Evolutionary conservation across 352 stramenopile species (phyloP).

Genomic region (Pelagophyceae sp.): DNA sequence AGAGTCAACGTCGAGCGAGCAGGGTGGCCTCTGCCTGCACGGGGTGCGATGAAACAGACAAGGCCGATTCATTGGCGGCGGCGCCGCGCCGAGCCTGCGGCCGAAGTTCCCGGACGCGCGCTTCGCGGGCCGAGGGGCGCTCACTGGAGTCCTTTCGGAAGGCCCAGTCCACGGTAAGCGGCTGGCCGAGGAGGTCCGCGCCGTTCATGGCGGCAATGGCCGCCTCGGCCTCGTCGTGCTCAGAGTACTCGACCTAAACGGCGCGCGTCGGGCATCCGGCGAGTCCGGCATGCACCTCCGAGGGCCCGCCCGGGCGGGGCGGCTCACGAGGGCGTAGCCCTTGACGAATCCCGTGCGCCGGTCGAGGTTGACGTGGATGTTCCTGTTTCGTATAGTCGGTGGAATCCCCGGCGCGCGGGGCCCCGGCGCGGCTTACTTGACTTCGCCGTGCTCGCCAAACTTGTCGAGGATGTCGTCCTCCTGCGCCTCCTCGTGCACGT

Average conservation of each 20-base stretch:
- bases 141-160: constrained; percentile 42
- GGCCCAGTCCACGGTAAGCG: constrained; percentile 83
- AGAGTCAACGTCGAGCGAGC: too few species aligned
- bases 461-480: constrained; percentile 89
- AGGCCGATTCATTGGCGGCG: background rate
- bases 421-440: constrained; percentile 35
- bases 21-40: too few species aligned
- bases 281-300: too few species aligned
- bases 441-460: constrained; percentile 83
- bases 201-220: constrained; percentile 83
- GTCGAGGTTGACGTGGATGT: constrained; percentile 89
- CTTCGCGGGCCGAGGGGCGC: too few species aligned
- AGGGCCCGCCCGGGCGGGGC: background rate
- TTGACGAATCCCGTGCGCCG: constrained; percentile 87
- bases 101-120: too few species aligned
- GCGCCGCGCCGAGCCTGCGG: background rate
- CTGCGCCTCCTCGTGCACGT: constrained; percentile 87
- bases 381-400: too few species aligned
- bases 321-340: constrained; percentile 76
- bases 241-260: constrained; percentile 10
- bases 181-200: constrained; percentile 71
- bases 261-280: background rate
- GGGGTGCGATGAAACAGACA: too few species aligned
- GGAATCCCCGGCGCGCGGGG: too few species aligned
- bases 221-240: constrained; percentile 63